phyloP scores from a whole-genome alignment of 345 rosid species.

The Acer saccharum region DNA sequence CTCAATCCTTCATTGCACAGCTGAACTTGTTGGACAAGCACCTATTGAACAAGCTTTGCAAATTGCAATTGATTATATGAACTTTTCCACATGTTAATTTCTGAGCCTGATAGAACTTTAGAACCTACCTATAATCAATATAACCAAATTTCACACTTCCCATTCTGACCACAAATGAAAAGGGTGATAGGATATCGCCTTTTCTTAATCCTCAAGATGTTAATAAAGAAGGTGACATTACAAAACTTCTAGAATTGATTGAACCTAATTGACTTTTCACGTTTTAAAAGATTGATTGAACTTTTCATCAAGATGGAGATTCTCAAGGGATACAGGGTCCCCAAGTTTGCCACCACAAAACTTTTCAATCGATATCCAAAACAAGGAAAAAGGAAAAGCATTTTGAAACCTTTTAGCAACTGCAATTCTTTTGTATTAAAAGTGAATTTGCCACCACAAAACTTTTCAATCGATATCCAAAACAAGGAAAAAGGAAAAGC shows the following conservation, averaged over 20 bases:
- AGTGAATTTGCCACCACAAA: too few relatives aligned
- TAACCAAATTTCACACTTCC: neutral
- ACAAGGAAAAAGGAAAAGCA: too few relatives aligned
- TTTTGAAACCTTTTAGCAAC: too few relatives aligned
- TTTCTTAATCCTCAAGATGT: neutral
- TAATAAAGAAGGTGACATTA: neutral
- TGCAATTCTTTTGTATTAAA: too few relatives aligned
- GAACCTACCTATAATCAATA: too few relatives aligned
- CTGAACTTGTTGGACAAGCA: too few relatives aligned
- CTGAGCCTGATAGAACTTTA: too few relatives aligned
- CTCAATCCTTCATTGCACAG: neutral
- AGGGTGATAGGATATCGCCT: neutral
- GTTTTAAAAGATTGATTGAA: neutral
- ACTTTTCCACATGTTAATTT: neutral
- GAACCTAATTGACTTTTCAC: neutral
- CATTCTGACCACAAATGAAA: neutral
- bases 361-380: too few relatives aligned
- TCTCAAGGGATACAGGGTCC: too few relatives aligned
- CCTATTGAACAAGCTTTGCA: neutral
- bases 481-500: too few relatives aligned
- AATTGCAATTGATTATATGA: neutral
- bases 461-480: too few relatives aligned
- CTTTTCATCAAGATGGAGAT: neutral
- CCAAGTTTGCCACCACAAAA: too few relatives aligned
- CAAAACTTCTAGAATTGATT: neutral